Evolutionary conservation across 2,329 filamentous ascomycete genomes (phyloP).

Genomic region (Cercospora nicotianae): DNA sequence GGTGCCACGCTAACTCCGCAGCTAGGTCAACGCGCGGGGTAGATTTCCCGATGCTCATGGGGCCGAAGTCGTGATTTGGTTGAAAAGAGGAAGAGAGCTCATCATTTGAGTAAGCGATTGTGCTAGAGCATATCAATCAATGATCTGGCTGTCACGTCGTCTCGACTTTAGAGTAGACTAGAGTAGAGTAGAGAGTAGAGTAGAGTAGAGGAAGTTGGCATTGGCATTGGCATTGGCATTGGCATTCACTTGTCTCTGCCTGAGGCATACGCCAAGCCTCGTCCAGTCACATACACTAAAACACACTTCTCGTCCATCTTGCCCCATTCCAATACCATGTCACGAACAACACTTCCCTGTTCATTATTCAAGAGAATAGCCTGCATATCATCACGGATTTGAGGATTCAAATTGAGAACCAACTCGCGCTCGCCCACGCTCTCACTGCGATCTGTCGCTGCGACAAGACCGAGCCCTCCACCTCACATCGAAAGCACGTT

Average conservation of each 20-base stretch:
- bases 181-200: no score
- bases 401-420: background rate
- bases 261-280: background rate
- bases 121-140: background rate
- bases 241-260: no score
- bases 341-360: background rate
- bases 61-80: background rate
- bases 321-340: background rate
- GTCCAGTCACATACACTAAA: background rate
- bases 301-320: background rate
- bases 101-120: background rate
- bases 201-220: no score
- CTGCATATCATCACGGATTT: background rate
- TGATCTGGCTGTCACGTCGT: no score
- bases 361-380: background rate
- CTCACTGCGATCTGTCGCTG: background rate
- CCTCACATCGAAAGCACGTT: background rate
- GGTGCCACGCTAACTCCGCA: background rate
- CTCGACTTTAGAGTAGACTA: no score
- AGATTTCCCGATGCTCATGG: background rate
- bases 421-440: background rate
- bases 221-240: no score
- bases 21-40: no score
- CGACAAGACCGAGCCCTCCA: background rate
- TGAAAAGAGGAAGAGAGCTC: background rate